A percentile compares a stretch with the other conserved stretches of the same genome.
Evolutionary conservation across 768 basidiomycete genomes (phyloP).

Genomic region (Cystofilobasidium bisporidii): DNA sequence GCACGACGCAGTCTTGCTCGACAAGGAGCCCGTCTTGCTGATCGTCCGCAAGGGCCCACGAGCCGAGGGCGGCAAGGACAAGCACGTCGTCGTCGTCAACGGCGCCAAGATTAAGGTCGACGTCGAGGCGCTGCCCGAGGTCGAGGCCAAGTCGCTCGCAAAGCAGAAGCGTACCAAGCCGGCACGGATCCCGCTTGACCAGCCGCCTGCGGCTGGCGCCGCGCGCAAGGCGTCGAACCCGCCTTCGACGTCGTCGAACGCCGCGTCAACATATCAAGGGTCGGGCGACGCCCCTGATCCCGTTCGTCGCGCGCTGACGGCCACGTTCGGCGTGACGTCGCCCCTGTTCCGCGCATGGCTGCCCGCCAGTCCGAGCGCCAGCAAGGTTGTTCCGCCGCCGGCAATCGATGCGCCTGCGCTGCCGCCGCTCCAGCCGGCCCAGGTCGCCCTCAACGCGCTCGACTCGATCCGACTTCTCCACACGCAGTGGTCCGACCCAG

Average conservation of each 20-base stretch:
- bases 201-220: slow-evolving; percentile 67
- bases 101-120: slow-evolving; percentile 76
- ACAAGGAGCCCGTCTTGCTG: slow-evolving; percentile 62
- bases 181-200: slow-evolving; percentile 78
- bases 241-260: not conserved
- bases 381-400: not conserved
- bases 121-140: slow-evolving; percentile 74
- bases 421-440: slow-evolving; percentile 54
- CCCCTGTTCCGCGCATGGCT: slow-evolving; percentile 15
- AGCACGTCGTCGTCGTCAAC: slow-evolving; percentile 76
- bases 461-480: slow-evolving; percentile 68
- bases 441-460: slow-evolving; percentile 71
- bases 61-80: slow-evolving; percentile 54
- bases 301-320: not conserved
- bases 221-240: slow-evolving; percentile 40
- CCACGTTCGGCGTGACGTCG: slow-evolving; percentile 9
- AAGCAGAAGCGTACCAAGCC: slow-evolving; percentile 82
- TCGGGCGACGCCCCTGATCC: slow-evolving; percentile 24
- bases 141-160: slow-evolving; percentile 69
- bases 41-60: slow-evolving; percentile 64
- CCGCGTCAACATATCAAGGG: slow-evolving; percentile 34
- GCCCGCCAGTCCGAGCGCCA: not conserved
- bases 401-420: not conserved
- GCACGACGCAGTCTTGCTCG: slow-evolving; percentile 69
- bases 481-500: slow-evolving; percentile 45